Conservation (phyloP, 768 basidiomycete species). For the Xerocomellus chrysenteron region DNA sequence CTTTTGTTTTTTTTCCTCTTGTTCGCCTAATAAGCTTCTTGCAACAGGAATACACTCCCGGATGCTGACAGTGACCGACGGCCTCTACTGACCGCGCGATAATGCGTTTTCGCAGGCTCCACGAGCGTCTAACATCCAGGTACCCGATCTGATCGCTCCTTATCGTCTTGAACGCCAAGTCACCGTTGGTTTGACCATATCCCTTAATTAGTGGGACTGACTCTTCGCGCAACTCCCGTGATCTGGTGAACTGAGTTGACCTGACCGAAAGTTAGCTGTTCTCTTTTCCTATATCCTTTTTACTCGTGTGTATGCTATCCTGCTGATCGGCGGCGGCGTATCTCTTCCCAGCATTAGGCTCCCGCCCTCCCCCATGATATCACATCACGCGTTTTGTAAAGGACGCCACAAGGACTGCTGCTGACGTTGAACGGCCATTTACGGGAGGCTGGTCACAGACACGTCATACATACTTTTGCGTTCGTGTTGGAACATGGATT, state of each 20-base stretch:
- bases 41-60: neutral
- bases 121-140: constrained; percentile 3
- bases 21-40: constrained; percentile 6
- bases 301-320: constrained; percentile 17
- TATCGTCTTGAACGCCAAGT: constrained; percentile 12
- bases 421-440: neutral
- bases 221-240: neutral
- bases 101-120: neutral
- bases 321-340: constrained; percentile 1
- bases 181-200: constrained; percentile 5
- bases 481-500: neutral
- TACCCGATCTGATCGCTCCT: constrained; percentile 17
- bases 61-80: neutral
- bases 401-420: constrained; percentile 18
- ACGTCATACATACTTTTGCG: constrained; percentile 1
- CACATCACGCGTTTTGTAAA: neutral
- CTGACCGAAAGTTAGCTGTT: neutral
- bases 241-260: constrained; percentile 6
- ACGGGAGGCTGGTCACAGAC: neutral
- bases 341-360: constrained; percentile 15
- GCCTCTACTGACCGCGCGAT: neutral
- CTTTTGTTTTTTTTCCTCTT: neutral
- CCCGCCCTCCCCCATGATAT: neutral
- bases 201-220: neutral
- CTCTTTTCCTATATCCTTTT: constrained; percentile 3